These are phyloP conservation scores for Neodidymelliopsis sp. DNA, from an alignment of 2,329 filamentous ascomycete genomes.

Conservation along the genomic window DNA sequence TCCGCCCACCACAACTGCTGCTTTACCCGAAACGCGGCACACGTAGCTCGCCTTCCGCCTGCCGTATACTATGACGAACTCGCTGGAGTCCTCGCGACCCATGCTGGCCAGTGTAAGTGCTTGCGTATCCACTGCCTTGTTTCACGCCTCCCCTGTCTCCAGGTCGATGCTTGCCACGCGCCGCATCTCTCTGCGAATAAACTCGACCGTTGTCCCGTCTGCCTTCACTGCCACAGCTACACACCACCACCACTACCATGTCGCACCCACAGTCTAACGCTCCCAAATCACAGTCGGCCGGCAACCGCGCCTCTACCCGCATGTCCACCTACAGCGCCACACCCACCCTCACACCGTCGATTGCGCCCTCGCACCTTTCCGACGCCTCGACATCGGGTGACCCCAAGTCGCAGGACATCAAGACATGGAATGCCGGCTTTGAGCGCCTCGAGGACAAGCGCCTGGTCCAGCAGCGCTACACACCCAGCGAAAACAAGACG, in stretches of 20 bases:
- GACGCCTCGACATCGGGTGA: slow-evolving; percentile 46
- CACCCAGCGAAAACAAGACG: slow-evolving; percentile 78
- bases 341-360: slow-evolving; percentile 60
- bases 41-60: slow-evolving; percentile 5
- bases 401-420: slow-evolving; percentile 68
- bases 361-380: slow-evolving; percentile 54
- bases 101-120: slow-evolving; percentile 51
- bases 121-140: slow-evolving; percentile 35
- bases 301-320: slow-evolving; percentile 53
- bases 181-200: slow-evolving; percentile 20
- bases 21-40: slow-evolving; percentile 15
- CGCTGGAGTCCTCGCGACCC: slow-evolving; percentile 50
- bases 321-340: slow-evolving; percentile 60
- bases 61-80: slow-evolving; percentile 46
- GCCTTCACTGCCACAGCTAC: slow-evolving; percentile 7
- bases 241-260: slow-evolving; percentile 25
- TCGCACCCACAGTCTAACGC: slow-evolving; percentile 37
- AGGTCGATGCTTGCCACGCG: slow-evolving; percentile 26
- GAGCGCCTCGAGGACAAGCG: slow-evolving; percentile 91
- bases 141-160: slow-evolving; percentile 37
- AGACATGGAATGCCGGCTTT: slow-evolving; percentile 79
- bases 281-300: slow-evolving; percentile 39
- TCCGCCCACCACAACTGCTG: slow-evolving; percentile 6
- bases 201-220: slow-evolving; percentile 7
- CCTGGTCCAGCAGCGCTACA: slow-evolving; percentile 80